Percentiles rank a stretch among this genome's conserved stretches.
Conservation (phyloP, 1,139 yeast genomes). For the Kurtzmaniella quercitrusa region DNA sequence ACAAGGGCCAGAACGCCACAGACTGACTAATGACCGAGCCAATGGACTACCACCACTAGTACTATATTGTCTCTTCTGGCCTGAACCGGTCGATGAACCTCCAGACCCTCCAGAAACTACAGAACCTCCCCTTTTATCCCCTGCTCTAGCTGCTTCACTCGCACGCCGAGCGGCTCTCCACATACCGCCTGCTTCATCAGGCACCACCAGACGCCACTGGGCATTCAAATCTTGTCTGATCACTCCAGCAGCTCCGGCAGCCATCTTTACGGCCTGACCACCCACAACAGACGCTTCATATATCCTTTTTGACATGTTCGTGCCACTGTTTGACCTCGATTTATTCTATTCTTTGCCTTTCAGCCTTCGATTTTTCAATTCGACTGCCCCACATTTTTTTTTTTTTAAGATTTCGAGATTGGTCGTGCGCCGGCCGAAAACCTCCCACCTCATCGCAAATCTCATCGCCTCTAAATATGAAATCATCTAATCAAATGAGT, state of each 20-base stretch:
- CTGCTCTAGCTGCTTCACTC: conserved; percentile 3
- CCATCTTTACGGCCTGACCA: background rate
- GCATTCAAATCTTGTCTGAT: background rate
- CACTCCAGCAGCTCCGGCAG: background rate
- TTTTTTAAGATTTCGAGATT: background rate
- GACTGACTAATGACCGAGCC: background rate
- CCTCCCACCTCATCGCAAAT: conserved; percentile 2
- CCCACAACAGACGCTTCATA: conserved; percentile 1
- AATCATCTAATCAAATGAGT: background rate
- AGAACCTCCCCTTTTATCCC: too few relatives aligned
- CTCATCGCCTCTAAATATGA: background rate
- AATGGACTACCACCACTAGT: conserved; percentile 6
- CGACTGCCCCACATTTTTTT: background rate
- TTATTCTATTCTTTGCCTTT: too few relatives aligned
- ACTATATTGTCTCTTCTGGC: conserved; percentile 6
- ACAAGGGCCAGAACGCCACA: background rate
- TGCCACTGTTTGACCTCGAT: too few relatives aligned
- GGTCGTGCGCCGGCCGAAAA: background rate
- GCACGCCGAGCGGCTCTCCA: background rate
- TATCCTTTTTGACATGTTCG: background rate
- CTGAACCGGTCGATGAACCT: background rate
- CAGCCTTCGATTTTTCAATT: background rate
- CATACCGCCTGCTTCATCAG: background rate
- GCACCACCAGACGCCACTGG: background rate
- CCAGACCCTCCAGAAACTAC: background rate